Evolutionary conservation across 2,329 filamentous ascomycete genomes (phyloP), one percentile per base, ranked within the genome.

Genomic region (Alternaria alternata): DNA sequence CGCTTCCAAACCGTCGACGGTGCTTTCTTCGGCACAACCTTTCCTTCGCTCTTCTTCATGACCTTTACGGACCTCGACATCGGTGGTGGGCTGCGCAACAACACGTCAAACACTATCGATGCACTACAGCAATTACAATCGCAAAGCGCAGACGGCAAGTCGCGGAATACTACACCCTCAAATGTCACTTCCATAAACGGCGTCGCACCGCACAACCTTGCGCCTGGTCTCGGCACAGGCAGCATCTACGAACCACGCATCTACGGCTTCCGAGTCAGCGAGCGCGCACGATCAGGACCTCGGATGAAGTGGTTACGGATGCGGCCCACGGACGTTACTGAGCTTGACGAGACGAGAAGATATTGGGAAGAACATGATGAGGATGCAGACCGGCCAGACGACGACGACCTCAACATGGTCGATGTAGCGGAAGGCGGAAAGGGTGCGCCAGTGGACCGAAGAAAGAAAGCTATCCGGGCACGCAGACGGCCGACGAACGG

Each of bases 11-110:
- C 93, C 3, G 95, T 99, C 34, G 95, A 99, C 70, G 95, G 95
- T 54, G 95, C 95, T 47, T 99, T 98, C 83, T 99, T 99, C 75
- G 95, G 95, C 48, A 94, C 95, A 54, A 99, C 95, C 0, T 99
- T 99, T 78, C 94, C 94, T 63, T 93, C 93, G 46, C 88, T 99
- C 61, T 99, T 99, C 83, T 93, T 99, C 78, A 94, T 99, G 84
- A 99, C 94, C 39, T 99, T 98, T 79, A 94, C 95, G 36, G 95
- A 99, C 76, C 91, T 97, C 75, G 93, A 97, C 70, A 88, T 98
- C 61, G 84, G 84, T 48, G 89, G 89, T 36, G 89, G 89, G 32
- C 89, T 91, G 73, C 75, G 88, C 88, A 69, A 89, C 89, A 73
- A 71, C 58, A 70, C 73, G 12, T 63, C 71, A 3, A 69, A 72